These are phyloP conservation scores for Talinum fruticosum DNA, from an alignment of 148 eudicot genomes.

Conservation along the genomic window DNA sequence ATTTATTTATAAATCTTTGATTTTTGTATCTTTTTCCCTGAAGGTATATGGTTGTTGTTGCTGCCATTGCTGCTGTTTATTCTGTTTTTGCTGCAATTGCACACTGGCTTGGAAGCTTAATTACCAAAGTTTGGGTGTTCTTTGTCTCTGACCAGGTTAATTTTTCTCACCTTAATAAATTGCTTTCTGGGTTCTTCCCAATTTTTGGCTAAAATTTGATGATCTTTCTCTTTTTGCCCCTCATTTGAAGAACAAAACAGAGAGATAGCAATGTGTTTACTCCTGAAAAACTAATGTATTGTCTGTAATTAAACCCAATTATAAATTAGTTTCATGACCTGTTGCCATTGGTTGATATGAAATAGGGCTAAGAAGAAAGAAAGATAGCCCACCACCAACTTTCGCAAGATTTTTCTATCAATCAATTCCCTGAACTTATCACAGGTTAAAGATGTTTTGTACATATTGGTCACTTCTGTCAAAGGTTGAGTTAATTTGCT, in stretches of 20 bases:
- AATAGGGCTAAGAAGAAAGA: background rate
- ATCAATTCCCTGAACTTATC: background rate
- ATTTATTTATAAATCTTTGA: background rate
- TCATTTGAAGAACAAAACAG: too few relatives aligned
- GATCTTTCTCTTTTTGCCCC: background rate
- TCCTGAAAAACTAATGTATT: too few relatives aligned
- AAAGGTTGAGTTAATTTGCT: background rate
- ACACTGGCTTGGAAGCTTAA: slow-evolving; percentile 53
- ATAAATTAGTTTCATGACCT: too few relatives aligned
- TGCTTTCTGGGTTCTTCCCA: background rate
- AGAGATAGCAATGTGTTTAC: too few relatives aligned
- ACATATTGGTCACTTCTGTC: background rate
- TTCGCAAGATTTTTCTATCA: background rate
- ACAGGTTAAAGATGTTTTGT: background rate
- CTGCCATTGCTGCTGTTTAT: slow-evolving; percentile 70
- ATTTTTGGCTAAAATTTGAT: background rate
- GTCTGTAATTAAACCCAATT: too few relatives aligned
- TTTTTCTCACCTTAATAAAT: background rate
- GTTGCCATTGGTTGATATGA: too few relatives aligned
- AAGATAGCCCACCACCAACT: background rate
- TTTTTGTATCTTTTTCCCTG: background rate
- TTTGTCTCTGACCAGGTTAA: slow-evolving; percentile 86
- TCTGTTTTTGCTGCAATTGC: slow-evolving; percentile 56
- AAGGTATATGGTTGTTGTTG: slow-evolving; percentile 67
- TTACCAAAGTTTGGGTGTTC: slow-evolving; percentile 53